Evolutionary conservation across 2,329 filamentous ascomycete genomes (phyloP), one percentile per base, ranked within the genome.

Genomic region (Aspergillus pseudoviridinutans): DNA sequence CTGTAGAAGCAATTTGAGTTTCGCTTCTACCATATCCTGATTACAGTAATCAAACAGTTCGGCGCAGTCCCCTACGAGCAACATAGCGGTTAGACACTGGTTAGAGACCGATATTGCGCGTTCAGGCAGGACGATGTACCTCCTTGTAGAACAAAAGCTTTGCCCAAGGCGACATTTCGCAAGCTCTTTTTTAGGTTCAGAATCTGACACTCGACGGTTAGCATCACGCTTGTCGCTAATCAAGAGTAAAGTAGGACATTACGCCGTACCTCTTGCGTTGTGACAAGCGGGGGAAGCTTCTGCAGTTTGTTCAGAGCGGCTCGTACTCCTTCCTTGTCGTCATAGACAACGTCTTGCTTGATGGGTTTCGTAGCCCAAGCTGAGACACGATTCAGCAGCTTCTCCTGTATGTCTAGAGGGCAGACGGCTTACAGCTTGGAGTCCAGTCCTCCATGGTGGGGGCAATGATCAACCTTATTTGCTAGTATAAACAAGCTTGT

Each of bases 1-100:
- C 78, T 99, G 94, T 58, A 99, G 80, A 29, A 99, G 83, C 27
- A 99, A 84, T 78, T 97, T 97, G 75, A 97, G 91, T 81, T 97
- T 99, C 61, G 91, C 89, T 77, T 97, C 92, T 66, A 99, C 97
- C 63, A 90, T 89, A 14, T 84, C 84, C 72, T 92, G 88, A 67
- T 90, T 87, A 76, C 94, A 99, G 80, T 99, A 99, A 75, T 94
- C 91, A 70, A 99, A 99, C 9, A 97, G 84, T 79, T 99, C 94
- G 17, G 94, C 94, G 71, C 94, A 99, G 77, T 99, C 94, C 50
- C 77, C 75, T 77, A 55, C 10, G 14, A 41, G 32, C 17, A 41
- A 29, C 51, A 56, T 32, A 56, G 51, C 54, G 20, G 22, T 54
- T 27, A 61, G 58, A 25, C 51, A 57, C 51, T 53, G n/a, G 20